phyloP scores from a whole-genome alignment of 1,284 basidiomycete genomes.

The Pseudozyma tsukubaensis region DNA sequence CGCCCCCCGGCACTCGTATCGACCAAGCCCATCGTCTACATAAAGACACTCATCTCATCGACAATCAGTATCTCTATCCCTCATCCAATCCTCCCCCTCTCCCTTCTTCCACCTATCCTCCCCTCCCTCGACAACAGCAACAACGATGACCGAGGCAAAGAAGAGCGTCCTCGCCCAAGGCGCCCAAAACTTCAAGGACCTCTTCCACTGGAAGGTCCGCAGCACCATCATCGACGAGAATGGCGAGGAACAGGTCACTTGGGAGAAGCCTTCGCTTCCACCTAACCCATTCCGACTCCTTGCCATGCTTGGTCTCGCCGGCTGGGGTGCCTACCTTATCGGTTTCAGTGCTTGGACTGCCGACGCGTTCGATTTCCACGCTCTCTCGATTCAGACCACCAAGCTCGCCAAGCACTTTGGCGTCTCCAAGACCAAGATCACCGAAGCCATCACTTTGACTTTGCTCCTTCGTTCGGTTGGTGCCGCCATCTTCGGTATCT shows the following conservation, averaged over 20 bases:
- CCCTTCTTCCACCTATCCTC: not conserved
- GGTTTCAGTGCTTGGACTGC: conserved; percentile 50
- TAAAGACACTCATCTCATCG: too few relatives aligned
- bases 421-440: conserved; percentile 50
- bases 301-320: conserved; percentile 23
- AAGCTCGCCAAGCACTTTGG: conserved; percentile 49
- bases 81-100: not conserved
- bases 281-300: conserved; percentile 45
- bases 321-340: conserved; percentile 50
- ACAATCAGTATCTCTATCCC: too few relatives aligned
- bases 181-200: conserved; percentile 45
- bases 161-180: conserved; percentile 38
- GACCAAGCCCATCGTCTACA: too few relatives aligned
- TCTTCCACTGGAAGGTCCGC: conserved; percentile 47
- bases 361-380: conserved; percentile 55
- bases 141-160: conserved; percentile 21
- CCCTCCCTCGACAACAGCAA: not conserved
- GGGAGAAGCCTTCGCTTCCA: conserved; percentile 29
- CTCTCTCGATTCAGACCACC: conserved; percentile 48
- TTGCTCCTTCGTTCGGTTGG: conserved; percentile 52
- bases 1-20: too few relatives aligned
- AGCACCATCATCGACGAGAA: conserved; percentile 40
- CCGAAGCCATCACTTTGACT: conserved; percentile 51
- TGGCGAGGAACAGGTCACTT: conserved; percentile 40
- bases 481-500: conserved; percentile 54